Evolutionary conservation across 2,329 filamentous ascomycete genomes (phyloP), one percentile per base, ranked within the genome.

Genomic region (Anthostomella pinea): DNA sequence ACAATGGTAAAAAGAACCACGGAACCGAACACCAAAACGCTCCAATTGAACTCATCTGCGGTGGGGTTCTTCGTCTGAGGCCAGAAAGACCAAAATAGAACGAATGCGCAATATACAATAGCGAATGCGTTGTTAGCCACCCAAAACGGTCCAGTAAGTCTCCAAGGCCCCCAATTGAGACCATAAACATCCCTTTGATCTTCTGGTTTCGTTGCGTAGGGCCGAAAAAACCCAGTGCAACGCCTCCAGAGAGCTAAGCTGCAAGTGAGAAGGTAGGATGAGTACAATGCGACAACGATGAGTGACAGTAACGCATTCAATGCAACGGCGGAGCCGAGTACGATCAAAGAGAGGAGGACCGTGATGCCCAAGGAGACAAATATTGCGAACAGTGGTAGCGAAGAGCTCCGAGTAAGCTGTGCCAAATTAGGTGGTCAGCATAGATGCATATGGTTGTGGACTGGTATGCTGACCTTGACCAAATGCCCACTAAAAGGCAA

Each of bases 21-120:
- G 0, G 52, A 56, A 0, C 60, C 65, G 11, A 67, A 70, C 1
- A 74, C 62, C 3, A 75, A 45, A 7, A 70, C 54, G 15, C 62
- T 68, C 45, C 66, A 75, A 51, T 76, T 76, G 63, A 72, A 69
- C 9, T 57, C 66, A 1, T 56, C 51, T 0, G 62, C 50, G 4
- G 56, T 53, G 1, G 60, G 51, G 1, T 53, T 56, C 0, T 50
- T 59, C 3, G 42, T 48, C 2, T 64, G 62, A 1, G 62, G 73
- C 69, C 69, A 76, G 30, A 79, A 73, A 15, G 65, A 69, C 65
- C 73, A 80, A 56, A 81, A 79, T 8, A 75, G 66, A 2, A 79
- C 62, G 25, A 79, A 69, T 1, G 72, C 39, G 52, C 73, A 68
- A 48, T 78, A 81, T 3, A 63, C 32, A 47, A 71, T 74, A 1